Base-by-base conservation (phyloP, 2,329 filamentous ascomycete species). In the Diaporthe nobilis region DNA sequence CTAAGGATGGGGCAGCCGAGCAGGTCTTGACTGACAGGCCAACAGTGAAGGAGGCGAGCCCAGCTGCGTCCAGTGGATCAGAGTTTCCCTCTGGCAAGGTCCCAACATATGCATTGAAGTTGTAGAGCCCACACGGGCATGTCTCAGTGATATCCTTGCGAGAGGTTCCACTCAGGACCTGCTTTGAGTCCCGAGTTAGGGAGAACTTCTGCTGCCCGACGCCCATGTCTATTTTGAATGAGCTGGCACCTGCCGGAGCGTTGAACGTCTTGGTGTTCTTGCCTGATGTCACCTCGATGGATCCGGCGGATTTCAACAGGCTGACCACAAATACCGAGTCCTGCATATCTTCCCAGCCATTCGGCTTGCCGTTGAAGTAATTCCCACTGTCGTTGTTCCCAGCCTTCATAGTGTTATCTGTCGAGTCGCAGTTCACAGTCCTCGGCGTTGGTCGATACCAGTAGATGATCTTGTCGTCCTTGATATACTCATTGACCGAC, bases 71-170 rank as follows among this genome's bases (percentile, higher is more conserved):
- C 5, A 87, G 82, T 71, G 81, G 78, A 71, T 87, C 85, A 13
- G 80, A 78, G 10, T 78, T 55, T 20, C 83, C 80, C 1, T 81
- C 81, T 7, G 88, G 88, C 6, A 90, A 81, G 3, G 84, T 87
- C n/a, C 89, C 89, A 0, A 89, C 88, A 76, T 88, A 90, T 17
- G 88, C 85, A 74, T 91, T 91, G 83, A 88, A 90, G 81, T 90
- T 90, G 83, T 90, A 90, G 71, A 90, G 83, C 12, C 89, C 88
- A 74, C 87, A 90, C 22, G 86, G 81, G 79, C 89, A 91, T 12
- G 81, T 81, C 58, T 87, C 82, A 1, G 84, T 82, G 53, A 91
- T 86, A 55, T 90, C 85, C 81, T 87, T 88, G 25, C 86, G 80
- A 12, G 88, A 88, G 1, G 85, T 87, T 8, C 85, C 88, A 20